phyloP scores from a whole-genome alignment of 106 monocot species.

The Allium cepa region DNA sequence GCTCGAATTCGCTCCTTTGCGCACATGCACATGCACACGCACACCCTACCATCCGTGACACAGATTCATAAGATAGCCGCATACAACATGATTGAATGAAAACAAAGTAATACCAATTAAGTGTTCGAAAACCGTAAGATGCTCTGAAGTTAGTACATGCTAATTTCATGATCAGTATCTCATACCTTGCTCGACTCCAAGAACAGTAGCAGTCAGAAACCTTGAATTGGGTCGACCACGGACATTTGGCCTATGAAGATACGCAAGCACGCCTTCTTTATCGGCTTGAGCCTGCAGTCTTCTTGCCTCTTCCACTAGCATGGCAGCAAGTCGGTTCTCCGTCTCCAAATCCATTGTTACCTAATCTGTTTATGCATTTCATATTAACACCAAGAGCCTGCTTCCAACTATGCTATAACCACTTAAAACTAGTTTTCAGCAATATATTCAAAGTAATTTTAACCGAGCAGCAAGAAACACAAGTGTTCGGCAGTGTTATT shows the following conservation, averaged over 20 bases:
- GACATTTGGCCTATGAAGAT: conserved; percentile 68
- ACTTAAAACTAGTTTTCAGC: too few species aligned
- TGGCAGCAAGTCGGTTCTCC: conserved; percentile 78
- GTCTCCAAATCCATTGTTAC: conserved; percentile 79
- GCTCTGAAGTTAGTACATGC: not conserved
- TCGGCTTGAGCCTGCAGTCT: conserved; percentile 65
- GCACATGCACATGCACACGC: too few species aligned
- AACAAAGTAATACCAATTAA: not conserved
- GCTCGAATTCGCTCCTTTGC: too few species aligned
- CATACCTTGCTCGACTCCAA: conserved; percentile 92
- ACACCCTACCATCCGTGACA: too few species aligned
- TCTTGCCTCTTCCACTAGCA: conserved; percentile 88
- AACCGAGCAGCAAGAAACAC: too few species aligned
- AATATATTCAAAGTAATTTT: too few species aligned
- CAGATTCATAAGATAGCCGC: too few species aligned
- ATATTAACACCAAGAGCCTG: too few species aligned
- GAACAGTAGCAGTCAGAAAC: conserved; percentile 93
- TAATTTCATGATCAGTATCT: not conserved
- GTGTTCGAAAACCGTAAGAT: not conserved
- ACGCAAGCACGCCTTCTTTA: conserved; percentile 77
- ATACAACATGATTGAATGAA: not conserved
- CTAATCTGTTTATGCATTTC: too few species aligned
- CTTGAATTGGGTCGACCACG: conserved; percentile 86
- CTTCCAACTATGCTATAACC: too few species aligned
- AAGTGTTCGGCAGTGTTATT: too few species aligned